phyloP scores from a whole-genome alignment of 176 grass and related monocot species.

The Aegilops sharonensis region DNA sequence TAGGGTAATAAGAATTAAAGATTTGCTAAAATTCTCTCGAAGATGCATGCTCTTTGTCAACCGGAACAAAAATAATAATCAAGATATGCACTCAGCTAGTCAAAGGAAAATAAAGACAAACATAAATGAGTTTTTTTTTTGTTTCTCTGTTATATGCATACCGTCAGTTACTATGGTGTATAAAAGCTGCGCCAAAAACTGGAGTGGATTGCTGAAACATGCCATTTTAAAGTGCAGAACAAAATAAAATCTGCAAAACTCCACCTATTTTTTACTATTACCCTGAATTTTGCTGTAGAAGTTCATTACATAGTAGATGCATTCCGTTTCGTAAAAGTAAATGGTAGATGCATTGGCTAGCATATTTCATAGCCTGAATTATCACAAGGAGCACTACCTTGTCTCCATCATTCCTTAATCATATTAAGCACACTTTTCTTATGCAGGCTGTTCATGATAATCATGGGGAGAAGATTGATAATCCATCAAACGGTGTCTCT shows the following conservation, averaged over 20 bases:
- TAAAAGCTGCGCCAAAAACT: neutral
- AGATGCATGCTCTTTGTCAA: neutral
- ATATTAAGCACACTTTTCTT: slow-evolving; percentile 13
- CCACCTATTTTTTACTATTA: neutral
- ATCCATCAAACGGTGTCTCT: slow-evolving; percentile 82
- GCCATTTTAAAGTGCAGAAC: neutral
- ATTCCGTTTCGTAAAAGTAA: neutral
- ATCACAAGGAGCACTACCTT: slow-evolving; percentile 2
- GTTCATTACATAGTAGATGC: slow-evolving; percentile 4
- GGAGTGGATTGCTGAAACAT: neutral
- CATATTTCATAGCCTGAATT: slow-evolving; percentile 7
- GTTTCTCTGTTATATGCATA: slow-evolving; percentile 4
- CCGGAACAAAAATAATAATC: neutral
- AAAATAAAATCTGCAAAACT: neutral
- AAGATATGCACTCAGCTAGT: neutral
- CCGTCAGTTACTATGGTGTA: neutral
- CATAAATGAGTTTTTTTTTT: neutral
- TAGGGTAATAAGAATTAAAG: neutral
- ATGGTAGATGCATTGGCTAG: neutral
- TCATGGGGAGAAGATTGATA: slow-evolving; percentile 48
- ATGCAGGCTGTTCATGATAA: slow-evolving; percentile 61
- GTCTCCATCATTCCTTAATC: neutral
- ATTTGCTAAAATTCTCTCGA: slow-evolving; percentile 12
- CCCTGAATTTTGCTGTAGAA: neutral
- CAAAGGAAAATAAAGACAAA: neutral